Evolutionary conservation across 2,329 filamentous ascomycete genomes (phyloP), one percentile per base, ranked within the genome.

Genomic region (Aspergillus sp.): DNA sequence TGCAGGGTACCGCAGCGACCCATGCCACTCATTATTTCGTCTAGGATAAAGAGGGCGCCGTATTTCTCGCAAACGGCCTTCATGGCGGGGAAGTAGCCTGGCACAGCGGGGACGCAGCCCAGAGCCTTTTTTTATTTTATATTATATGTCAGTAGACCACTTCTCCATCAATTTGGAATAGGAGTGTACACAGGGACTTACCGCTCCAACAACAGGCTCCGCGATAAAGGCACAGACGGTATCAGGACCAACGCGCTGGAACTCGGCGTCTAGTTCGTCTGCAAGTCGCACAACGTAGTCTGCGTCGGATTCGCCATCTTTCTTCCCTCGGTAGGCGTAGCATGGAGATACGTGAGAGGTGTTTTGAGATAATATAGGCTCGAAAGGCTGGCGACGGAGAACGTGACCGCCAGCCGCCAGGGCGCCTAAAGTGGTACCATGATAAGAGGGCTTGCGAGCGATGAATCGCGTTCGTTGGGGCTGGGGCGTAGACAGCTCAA

Each of bases 1-100:
- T 86, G 83, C 3, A 84, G 67, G 1, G 80, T 81, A 1, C 83
- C 84, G n/a, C 76, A 79, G 6, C 84, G 79, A 6, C 85, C 85
- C 75, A 83, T 82, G 2, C 85, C 84, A 61, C 79, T 82, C 88
- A 92, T 90, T 45, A 91, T 81, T 68, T 93, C 90, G 66, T 95
- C 91, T 0, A 93, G 75, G 46, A 93, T 87, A n/a, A 95, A 78
- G 0, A 95, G 81, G 0, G 87, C 85, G 0, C 88, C 89, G 66
- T 93, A 80, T 59, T 83, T 84, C 52, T 88, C 82, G 69, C 90
- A 95, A 1, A 95, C 77, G 2, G 77, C 75, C 65, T 83, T 83
- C 73, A 93, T 84, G 0, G 87, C 88, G 51, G 79, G 75, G 50
- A 93, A 85, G 63, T 95, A 95, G 0, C 89, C 89, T 0, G 79